Evolutionary conservation across 176 grass and related monocot species (phyloP).

Genomic region (Pontederia crassipes): DNA sequence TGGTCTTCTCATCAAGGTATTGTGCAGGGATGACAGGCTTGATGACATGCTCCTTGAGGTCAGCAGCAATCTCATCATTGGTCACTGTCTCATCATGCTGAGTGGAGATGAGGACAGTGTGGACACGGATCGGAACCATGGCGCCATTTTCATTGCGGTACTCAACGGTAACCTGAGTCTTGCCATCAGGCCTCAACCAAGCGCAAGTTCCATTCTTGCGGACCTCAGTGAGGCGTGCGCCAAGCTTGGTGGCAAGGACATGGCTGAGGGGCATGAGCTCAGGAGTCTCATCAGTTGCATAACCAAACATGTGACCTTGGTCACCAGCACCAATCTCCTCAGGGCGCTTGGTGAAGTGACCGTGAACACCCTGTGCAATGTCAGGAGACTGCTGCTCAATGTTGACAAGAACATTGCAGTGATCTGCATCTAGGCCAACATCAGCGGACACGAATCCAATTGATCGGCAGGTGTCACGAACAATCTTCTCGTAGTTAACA

Average conservation of each 20-base stretch:
- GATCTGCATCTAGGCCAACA: slow-evolving; percentile 41
- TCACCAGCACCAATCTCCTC: slow-evolving; percentile 56
- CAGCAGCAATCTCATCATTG: slow-evolving; percentile 49
- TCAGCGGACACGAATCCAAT: background rate
- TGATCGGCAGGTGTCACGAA: too few species aligned
- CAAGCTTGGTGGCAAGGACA: slow-evolving; percentile 48
- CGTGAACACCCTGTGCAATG: slow-evolving; percentile 44
- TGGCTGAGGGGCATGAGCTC: slow-evolving; percentile 58
- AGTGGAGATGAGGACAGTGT: slow-evolving; percentile 51
- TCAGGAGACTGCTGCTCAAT: slow-evolving; percentile 55
- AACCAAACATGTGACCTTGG: slow-evolving; percentile 54
- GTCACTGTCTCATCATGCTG: slow-evolving; percentile 53
- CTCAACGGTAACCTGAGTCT: slow-evolving; percentile 51
- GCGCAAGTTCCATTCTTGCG: slow-evolving; percentile 44
- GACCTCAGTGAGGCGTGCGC: slow-evolving; percentile 38
- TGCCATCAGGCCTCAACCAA: slow-evolving; percentile 44
- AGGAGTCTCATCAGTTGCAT: slow-evolving; percentile 49
- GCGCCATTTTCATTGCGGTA: slow-evolving; percentile 37
- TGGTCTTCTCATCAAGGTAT: slow-evolving; percentile 54
- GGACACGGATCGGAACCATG: slow-evolving; percentile 34
- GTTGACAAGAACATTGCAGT: slow-evolving; percentile 49
- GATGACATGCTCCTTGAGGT: slow-evolving; percentile 51
- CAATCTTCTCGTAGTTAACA: too few species aligned
- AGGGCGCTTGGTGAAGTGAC: slow-evolving; percentile 48
- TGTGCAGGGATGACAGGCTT: slow-evolving; percentile 39